Evolutionary conservation across 106 monocot genomes (phyloP).

Genomic region (Dendrobium chrysotoxum): DNA sequence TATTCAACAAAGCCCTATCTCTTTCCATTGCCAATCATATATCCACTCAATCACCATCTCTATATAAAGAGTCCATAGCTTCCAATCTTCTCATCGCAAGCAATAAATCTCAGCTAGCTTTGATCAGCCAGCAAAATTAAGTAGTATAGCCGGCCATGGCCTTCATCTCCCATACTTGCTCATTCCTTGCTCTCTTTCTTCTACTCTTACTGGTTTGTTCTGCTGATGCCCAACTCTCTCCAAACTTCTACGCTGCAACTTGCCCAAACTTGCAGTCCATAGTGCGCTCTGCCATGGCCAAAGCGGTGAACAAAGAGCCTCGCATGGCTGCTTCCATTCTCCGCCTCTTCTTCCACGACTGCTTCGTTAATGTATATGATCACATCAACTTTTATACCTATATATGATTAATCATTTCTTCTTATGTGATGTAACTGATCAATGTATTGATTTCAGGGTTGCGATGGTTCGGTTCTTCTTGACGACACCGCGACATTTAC

Average conservation of each 20-base stretch:
- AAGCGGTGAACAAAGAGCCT: slow-evolving; percentile 22
- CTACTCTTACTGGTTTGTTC: slow-evolving; percentile 4
- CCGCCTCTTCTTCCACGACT: slow-evolving; percentile 46
- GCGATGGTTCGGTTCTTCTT: slow-evolving; percentile 20
- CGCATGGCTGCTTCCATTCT: slow-evolving; percentile 52
- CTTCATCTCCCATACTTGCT: neutral
- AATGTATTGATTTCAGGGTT: slow-evolving; percentile 7
- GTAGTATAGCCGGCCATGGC: neutral
- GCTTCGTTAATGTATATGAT: slow-evolving; percentile 20
- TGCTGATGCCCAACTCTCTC: slow-evolving; percentile 1
- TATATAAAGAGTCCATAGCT: too few species aligned
- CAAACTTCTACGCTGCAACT: slow-evolving; percentile 13
- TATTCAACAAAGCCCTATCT: too few species aligned
- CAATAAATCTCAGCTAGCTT: too few species aligned
- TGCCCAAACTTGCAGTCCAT: slow-evolving; percentile 25
- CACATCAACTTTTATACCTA: neutral
- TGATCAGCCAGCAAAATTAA: too few species aligned
- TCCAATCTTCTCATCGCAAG: too few species aligned
- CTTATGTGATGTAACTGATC: too few species aligned
- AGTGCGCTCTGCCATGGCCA: slow-evolving; percentile 22
- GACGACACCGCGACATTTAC: slow-evolving; percentile 18
- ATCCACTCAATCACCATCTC: too few species aligned
- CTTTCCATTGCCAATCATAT: too few species aligned
- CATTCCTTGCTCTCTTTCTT: neutral
- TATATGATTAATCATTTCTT: too few species aligned